These are phyloP conservation scores for Ephemerocybe angulata DNA, from an alignment of 768 basidiomycete species.

Conservation along the genomic window DNA sequence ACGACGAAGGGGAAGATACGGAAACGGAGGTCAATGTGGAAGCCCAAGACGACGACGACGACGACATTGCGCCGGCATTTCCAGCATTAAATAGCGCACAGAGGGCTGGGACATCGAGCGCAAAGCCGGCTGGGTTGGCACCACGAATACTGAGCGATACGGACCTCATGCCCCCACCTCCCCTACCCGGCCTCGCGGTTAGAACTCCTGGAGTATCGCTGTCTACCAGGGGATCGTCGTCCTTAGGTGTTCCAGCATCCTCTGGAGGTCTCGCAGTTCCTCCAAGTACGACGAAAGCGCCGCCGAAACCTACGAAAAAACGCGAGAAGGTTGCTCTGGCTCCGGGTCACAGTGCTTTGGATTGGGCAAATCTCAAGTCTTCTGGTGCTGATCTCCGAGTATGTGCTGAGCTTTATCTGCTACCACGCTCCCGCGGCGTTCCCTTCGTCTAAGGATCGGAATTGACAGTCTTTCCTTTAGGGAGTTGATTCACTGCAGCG, in stretches of 20 bases:
- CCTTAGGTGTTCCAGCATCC: conserved; percentile 28
- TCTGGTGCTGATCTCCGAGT: conserved; percentile 81
- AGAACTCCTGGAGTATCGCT: conserved; percentile 36
- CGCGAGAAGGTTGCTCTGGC: conserved; percentile 82
- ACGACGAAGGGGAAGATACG: conserved; percentile 34
- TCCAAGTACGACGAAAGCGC: conserved; percentile 58
- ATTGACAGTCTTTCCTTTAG: conserved; percentile 35
- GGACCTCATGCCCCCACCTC: conserved; percentile 54
- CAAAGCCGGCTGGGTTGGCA: not conserved
- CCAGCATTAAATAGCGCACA: conserved; percentile 72
- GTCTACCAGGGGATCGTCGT: conserved; percentile 18
- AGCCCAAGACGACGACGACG: conserved; percentile 32
- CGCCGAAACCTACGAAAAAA: conserved; percentile 51
- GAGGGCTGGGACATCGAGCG: conserved; percentile 36
- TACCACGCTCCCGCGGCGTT: not conserved
- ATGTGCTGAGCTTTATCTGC: conserved; percentile 18
- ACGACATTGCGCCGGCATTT: conserved; percentile 70
- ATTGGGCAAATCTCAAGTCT: conserved; percentile 88
- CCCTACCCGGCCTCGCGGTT: conserved; percentile 38
- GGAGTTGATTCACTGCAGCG: conserved; percentile 66
- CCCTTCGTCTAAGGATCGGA: too few species aligned
- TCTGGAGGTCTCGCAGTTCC: conserved; percentile 43
- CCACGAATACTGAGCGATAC: conserved; percentile 44
- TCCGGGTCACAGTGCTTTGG: conserved; percentile 87
- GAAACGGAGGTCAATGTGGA: conserved; percentile 25